phyloP scores from a whole-genome alignment of 75 land plant genomes.

The Selaginella moellendorffii region DNA sequence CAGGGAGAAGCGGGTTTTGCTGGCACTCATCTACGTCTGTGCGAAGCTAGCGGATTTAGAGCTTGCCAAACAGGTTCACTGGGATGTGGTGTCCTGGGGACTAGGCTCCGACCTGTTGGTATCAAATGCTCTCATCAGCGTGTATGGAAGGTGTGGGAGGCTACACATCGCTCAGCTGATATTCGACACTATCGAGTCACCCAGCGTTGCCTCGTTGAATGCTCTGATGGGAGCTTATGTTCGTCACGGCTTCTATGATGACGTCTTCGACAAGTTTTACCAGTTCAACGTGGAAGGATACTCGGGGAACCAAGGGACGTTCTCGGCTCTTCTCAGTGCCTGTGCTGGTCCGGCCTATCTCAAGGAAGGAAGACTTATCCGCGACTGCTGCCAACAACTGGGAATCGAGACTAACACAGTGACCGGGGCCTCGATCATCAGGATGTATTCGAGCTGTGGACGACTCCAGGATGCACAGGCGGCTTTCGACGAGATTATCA shows the following conservation, averaged over 20 bases:
- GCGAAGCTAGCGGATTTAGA: background rate
- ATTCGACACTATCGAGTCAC: background rate
- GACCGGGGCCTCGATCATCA: background rate
- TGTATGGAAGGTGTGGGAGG: background rate
- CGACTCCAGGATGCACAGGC: background rate
- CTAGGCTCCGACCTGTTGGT: background rate
- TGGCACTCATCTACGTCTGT: background rate
- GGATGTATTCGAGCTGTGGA: background rate
- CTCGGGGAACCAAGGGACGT: background rate
- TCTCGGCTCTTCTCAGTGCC: background rate
- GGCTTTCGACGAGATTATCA: background rate
- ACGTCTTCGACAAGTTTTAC: background rate
- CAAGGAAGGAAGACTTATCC: background rate
- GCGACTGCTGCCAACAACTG: background rate
- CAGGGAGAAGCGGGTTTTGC: background rate
- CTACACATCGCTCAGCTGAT: background rate
- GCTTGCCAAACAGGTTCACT: background rate
- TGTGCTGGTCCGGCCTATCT: background rate
- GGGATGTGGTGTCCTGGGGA: background rate
- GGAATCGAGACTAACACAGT: background rate
- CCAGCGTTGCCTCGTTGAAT: background rate
- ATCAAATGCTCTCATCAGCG: background rate
- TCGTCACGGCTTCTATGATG: background rate
- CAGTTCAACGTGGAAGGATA: background rate
- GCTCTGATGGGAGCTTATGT: background rate